Conservation (phyloP, 2,329 filamentous ascomycete species). For the Scedosporium aurantiacum region DNA sequence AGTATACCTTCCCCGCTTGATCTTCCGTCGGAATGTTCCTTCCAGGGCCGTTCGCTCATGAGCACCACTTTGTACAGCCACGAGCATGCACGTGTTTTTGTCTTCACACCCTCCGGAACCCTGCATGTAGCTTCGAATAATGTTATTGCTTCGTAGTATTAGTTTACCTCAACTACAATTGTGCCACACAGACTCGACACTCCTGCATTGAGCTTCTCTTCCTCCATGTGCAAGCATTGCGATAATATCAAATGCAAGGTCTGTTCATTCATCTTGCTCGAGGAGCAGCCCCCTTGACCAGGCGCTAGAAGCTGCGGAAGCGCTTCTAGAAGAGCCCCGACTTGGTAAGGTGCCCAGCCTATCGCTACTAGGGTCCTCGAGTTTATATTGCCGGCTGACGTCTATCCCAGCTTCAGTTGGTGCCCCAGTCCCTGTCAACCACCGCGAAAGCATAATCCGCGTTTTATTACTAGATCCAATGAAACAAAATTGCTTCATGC, state of each 20-base stretch:
- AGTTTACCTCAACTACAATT: no score
- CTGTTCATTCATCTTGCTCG: not conserved
- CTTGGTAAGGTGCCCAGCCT: not conserved
- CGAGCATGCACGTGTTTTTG: no score
- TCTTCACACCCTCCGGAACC: no score
- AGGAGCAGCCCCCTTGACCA: not conserved
- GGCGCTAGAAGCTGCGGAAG: not conserved
- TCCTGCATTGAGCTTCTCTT: no score
- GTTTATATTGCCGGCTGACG: not conserved
- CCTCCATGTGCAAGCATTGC: no score
- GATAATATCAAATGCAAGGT: not conserved
- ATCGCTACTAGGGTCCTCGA: not conserved
- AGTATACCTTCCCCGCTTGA: no score
- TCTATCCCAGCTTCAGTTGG: not conserved
- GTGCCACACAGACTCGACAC: no score
- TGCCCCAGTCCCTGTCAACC: not conserved
- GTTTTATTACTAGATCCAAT: slow-evolving; percentile 4
- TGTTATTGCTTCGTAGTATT: no score
- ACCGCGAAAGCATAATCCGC: slow-evolving; percentile 1
- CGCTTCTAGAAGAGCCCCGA: slow-evolving; percentile 1
- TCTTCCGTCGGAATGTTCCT: no score
- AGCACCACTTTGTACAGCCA: no score
- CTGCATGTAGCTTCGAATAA: no score
- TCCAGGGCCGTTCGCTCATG: no score
- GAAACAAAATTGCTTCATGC: slow-evolving; percentile 7